phyloP scores from a whole-genome alignment of 2,329 filamentous ascomycete species.

The Scedosporium dehoogii region DNA sequence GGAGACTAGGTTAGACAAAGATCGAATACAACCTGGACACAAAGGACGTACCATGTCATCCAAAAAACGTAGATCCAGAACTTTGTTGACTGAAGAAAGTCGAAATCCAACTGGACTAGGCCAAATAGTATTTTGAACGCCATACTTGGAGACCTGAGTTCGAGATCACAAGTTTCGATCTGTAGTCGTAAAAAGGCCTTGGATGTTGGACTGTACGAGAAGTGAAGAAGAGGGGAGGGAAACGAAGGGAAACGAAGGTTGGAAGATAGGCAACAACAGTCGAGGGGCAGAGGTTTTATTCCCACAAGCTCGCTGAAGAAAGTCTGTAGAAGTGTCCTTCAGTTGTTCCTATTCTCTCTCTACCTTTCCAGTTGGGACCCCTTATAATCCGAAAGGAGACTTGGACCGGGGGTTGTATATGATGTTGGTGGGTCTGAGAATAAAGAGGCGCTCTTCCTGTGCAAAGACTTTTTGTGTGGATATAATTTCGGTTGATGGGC shows the following conservation, averaged over 20 bases:
- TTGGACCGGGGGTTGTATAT: not conserved
- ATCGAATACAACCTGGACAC: not conserved
- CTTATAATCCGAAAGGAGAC: no score
- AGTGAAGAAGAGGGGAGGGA: no score
- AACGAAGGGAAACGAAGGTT: no score
- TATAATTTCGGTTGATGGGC: not conserved
- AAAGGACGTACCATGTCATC: constrained; percentile 34
- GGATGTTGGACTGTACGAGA: no score
- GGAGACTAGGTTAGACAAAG: constrained; percentile 12
- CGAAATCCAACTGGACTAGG: constrained; percentile 16
- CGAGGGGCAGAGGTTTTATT: no score
- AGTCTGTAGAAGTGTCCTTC: no score
- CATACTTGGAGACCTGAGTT: not conserved
- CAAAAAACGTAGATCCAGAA: constrained; percentile 37
- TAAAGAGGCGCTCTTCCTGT: not conserved
- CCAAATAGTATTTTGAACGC: constrained; percentile 11
- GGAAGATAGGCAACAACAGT: no score
- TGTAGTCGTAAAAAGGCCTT: not conserved
- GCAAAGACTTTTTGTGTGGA: not conserved
- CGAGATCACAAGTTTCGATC: not conserved
- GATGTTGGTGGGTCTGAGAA: not conserved
- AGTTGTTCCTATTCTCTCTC: no score
- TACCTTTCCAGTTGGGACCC: no score
- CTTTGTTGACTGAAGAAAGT: constrained; percentile 30
- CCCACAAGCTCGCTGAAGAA: no score